Evolutionary conservation across 345 rosid species (phyloP).

Genomic region (Populus simonii): DNA sequence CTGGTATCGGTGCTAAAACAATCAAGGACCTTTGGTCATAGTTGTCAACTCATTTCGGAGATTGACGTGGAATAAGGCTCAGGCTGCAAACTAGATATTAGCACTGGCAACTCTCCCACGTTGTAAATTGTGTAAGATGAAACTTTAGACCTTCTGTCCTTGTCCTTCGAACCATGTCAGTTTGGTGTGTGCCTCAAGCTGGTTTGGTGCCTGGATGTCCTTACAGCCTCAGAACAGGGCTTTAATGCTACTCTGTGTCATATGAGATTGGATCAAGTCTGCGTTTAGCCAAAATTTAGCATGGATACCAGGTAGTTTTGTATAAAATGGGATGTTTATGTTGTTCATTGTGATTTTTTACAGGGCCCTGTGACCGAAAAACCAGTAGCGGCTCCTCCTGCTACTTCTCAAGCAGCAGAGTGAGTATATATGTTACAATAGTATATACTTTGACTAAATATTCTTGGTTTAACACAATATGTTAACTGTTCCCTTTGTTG

Average conservation of each 20-base stretch:
- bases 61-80: no score
- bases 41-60: no score
- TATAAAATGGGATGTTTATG: neutral
- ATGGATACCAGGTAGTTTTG: neutral
- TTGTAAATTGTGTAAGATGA: neutral
- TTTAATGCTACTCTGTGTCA: neutral
- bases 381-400: conserved; percentile 14
- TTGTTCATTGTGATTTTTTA: neutral
- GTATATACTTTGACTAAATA: neutral
- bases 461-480: neutral
- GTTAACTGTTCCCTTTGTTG: neutral
- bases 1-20: no score
- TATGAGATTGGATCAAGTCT: neutral
- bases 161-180: neutral
- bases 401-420: conserved; percentile 13
- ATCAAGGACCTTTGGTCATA: no score
- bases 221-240: neutral
- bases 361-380: conserved; percentile 22
- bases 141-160: neutral
- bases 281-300: neutral
- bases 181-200: neutral
- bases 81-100: no score
- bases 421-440: neutral
- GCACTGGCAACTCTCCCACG: neutral
- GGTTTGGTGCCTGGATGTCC: neutral